Base-by-base conservation (phyloP, 345 rosid species). In the Arabis hirsuta region DNA sequence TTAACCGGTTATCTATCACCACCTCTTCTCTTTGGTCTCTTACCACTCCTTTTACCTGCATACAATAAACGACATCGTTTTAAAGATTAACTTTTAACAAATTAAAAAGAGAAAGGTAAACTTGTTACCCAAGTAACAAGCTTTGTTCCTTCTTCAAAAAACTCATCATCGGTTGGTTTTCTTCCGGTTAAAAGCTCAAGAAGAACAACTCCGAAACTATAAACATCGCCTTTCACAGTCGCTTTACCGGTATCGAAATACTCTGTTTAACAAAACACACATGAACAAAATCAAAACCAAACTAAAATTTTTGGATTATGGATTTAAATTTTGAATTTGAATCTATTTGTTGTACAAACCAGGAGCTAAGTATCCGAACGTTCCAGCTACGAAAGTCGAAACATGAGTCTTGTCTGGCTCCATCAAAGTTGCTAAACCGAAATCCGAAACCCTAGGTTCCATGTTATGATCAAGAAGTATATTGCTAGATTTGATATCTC, bases 341-440 rank as follows among this genome's bases (percentile, higher is more conserved):
- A 11, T 12, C 7, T 13, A 16, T 16, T 16, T 44, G 31, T 64
- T 66, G 19, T 52, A 52, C 76, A 13, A 81, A 88, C 96, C 91
- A 39, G 96, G 96, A 79, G 98, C 85, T 29, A 91, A 79, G 86
- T 89, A 91, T 63, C 97, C 93, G 55, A 89, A 91, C 53, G 96
- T 91, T 63, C 97, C 97, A 5, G 90, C 96, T 7, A 87, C 82
- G 24, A 87, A 60, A 0, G 97, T 91, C 1, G 99, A 91, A 62
- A 89, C 92, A 72, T 87, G 96, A 71, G 97, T 91, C 77, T 84
- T 84, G 67, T 89, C 86, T 42, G 90, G 89, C 61, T 82, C 86
- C 89, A 91, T 94, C 80, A 89, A 78, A 22, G 96, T 85, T 14
- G 93, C 96, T 16, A 89, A 81, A 64, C 97, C 93, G 7, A 95